A percentile compares a stretch with the other conserved stretches of the same genome.
These are phyloP conservation scores for Fusarium stilboides DNA, from an alignment of 2,329 filamentous ascomycete genomes.

Conservation along the genomic window DNA sequence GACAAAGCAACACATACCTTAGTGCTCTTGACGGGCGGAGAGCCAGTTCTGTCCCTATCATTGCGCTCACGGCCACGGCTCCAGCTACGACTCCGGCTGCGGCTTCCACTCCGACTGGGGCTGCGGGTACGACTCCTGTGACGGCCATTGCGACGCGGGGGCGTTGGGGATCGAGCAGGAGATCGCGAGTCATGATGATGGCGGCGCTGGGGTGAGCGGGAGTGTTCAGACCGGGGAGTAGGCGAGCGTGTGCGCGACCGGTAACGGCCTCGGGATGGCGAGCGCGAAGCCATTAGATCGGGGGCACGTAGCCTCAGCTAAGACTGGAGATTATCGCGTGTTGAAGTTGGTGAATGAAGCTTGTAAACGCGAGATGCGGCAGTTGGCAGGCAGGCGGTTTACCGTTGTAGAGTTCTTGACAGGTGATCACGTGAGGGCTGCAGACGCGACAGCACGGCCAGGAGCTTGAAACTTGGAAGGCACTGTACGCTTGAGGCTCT, in stretches of 20 bases:
- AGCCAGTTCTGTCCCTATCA: slow-evolving; percentile 57
- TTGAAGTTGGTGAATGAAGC: slow-evolving; percentile 14
- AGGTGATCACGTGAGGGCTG: slow-evolving; percentile 37
- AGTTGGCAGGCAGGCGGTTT: slow-evolving; percentile 12
- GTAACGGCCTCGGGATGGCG: slow-evolving; percentile 53
- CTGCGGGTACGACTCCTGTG: slow-evolving; percentile 51
- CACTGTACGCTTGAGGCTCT: neutral
- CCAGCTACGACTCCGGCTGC: slow-evolving; percentile 52
- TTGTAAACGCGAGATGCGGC: slow-evolving; percentile 24
- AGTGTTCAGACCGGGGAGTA: slow-evolving; percentile 54
- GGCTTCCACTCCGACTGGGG: slow-evolving; percentile 51
- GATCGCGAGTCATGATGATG: slow-evolving; percentile 55
- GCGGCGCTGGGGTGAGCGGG: slow-evolving; percentile 53
- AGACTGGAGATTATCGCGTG: slow-evolving; percentile 22
- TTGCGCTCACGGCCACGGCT: slow-evolving; percentile 54
- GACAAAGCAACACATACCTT: slow-evolving; percentile 60
- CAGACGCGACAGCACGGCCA: slow-evolving; percentile 18
- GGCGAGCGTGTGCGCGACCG: slow-evolving; percentile 56
- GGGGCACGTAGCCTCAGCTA: slow-evolving; percentile 5
- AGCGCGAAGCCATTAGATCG: slow-evolving; percentile 51
- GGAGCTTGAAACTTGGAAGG: no score
- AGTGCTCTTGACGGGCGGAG: slow-evolving; percentile 63
- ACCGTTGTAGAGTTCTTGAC: slow-evolving; percentile 31
- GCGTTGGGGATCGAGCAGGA: slow-evolving; percentile 53
- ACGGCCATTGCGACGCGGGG: slow-evolving; percentile 54